Base-by-base conservation (phyloP, 176 grass and related monocot species). In the Neostapfia colusana region DNA sequence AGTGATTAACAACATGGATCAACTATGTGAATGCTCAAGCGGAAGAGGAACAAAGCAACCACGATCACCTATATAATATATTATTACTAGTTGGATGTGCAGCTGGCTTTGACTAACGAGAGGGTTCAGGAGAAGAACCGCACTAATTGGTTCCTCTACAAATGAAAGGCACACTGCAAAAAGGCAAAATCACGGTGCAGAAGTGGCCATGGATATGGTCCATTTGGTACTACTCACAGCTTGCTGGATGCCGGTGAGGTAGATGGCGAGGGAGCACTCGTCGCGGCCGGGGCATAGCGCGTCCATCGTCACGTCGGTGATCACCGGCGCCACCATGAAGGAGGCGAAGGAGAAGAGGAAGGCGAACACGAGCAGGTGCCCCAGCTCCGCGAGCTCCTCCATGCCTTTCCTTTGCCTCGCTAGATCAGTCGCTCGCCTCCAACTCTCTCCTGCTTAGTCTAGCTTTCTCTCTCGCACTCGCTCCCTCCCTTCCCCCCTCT, bases 221-320 rank as follows among this genome's bases (percentile, higher is more conserved):
- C n/a, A n/a, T n/a, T 73, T 0, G 20, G 51, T 75, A 11, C 69
- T 50, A 21, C 83, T 71, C 72, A 91, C 89, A 21, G 73, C 85
- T 81, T 91, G 89, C 73, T 91, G 84, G 72, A 91, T 38, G 0
- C 89, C 89, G 45, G 77, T 73, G 77, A 87, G 89, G 81, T 84
- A 91, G 89, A 91, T 84, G 84, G 89, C 85, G 63, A 91, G 81
- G 35, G 89, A 91, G 85, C 89, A 91, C 85, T 78, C 60, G 67
- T 91, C 89, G 3, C 37, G 36, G 61, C 89, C 89, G 9, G 89
- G 85, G 81, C 89, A 91, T 50, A 91, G 81, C 25, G 85, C 91
- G 53, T 70, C 91, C 82, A 93, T 83, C 20, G 91, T 90, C 44
- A 93, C 66, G 82, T 93, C 91, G 44, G 79, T 85, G 43, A 93